Evolutionary conservation across 1,284 basidiomycete species (phyloP).

Genomic region (Leccinum fuscescens): DNA sequence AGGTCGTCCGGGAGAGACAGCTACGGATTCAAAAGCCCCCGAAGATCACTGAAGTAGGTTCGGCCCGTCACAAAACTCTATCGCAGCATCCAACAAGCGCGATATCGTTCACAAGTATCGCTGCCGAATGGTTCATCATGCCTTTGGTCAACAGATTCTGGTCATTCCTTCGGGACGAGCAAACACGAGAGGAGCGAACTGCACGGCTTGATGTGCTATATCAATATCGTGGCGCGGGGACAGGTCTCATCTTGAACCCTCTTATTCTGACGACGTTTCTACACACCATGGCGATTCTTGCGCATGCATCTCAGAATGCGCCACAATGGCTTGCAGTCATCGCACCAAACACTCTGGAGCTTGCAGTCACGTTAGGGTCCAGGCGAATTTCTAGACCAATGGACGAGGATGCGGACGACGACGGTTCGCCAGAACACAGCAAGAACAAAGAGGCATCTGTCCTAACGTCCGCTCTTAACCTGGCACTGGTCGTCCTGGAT

Average conservation of each 20-base stretch:
- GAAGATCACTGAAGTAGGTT: slow-evolving; percentile 45
- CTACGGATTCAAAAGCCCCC: slow-evolving; percentile 60
- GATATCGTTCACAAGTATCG: slow-evolving; percentile 69
- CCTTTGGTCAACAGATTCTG: slow-evolving; percentile 91
- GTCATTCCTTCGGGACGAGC: slow-evolving; percentile 82
- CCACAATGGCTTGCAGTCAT: slow-evolving; percentile 77
- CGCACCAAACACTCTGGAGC: slow-evolving; percentile 77
- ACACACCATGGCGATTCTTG: slow-evolving; percentile 74
- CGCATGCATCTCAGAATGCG: slow-evolving; percentile 79
- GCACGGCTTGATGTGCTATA: slow-evolving; percentile 45
- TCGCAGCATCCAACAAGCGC: slow-evolving; percentile 20
- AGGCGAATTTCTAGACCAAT: slow-evolving; percentile 54
- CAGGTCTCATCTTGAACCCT: slow-evolving; percentile 77
- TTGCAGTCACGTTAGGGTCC: slow-evolving; percentile 77
- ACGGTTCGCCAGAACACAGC: slow-evolving; percentile 22
- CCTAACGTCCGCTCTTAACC: slow-evolving; percentile 70
- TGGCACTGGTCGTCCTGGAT: slow-evolving; percentile 77
- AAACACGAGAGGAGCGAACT: slow-evolving; percentile 69
- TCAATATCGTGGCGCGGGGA: slow-evolving; percentile 70
- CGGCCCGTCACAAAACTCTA: slow-evolving; percentile 1
- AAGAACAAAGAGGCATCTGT: slow-evolving; percentile 64
- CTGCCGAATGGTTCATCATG: slow-evolving; percentile 82
- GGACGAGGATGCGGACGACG: slow-evolving; percentile 37
- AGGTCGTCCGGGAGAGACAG: slow-evolving; percentile 69
- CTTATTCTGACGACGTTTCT: slow-evolving; percentile 74